Evolutionary conservation across 2,329 filamentous ascomycete species (phyloP).

Genomic region (Cordyceps farinosa): DNA sequence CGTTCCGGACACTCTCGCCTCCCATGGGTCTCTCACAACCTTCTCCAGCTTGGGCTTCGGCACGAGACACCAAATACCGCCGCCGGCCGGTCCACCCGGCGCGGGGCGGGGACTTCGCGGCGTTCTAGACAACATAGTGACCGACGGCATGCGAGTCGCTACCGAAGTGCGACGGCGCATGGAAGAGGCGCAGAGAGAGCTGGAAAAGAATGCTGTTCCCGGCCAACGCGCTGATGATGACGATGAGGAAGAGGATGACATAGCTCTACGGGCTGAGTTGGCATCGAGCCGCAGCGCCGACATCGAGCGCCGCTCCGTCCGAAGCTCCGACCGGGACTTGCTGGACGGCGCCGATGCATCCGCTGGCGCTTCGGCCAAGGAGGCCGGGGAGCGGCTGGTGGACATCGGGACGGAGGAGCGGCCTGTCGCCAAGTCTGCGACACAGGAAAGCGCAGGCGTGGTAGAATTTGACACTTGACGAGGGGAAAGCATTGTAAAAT

Average conservation of each 20-base stretch:
- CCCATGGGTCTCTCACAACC: conserved; percentile 66
- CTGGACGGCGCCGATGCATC: conserved; percentile 72
- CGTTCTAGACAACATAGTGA: conserved; percentile 95
- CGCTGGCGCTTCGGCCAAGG: conserved; percentile 46
- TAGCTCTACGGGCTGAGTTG: conserved; percentile 31
- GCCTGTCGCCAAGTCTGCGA: conserved; percentile 9
- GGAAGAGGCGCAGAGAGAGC: conserved; percentile 90
- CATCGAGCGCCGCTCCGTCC: conserved; percentile 59
- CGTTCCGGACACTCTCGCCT: conserved; percentile 33
- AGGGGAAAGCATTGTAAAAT: background rate
- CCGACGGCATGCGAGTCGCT: conserved; percentile 93
- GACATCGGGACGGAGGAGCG: background rate
- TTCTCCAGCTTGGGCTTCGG: conserved; percentile 70
- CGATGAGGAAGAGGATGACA: conserved; percentile 62
- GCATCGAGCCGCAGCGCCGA: conserved; percentile 44
- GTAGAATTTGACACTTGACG: conserved; percentile 43
- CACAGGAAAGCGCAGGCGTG: conserved; percentile 33
- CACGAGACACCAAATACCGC: conserved; percentile 36
- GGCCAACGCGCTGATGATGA: conserved; percentile 64
- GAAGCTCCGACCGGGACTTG: conserved; percentile 65
- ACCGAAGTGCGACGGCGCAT: conserved; percentile 87
- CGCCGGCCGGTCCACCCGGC: conserved; percentile 37
- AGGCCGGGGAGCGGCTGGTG: conserved; percentile 21
- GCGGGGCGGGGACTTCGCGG: conserved; percentile 77
- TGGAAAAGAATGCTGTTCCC: conserved; percentile 71